Evolutionary conservation across 176 grass and related monocot species (phyloP).

Genomic region (Panicum miliaceum): DNA sequence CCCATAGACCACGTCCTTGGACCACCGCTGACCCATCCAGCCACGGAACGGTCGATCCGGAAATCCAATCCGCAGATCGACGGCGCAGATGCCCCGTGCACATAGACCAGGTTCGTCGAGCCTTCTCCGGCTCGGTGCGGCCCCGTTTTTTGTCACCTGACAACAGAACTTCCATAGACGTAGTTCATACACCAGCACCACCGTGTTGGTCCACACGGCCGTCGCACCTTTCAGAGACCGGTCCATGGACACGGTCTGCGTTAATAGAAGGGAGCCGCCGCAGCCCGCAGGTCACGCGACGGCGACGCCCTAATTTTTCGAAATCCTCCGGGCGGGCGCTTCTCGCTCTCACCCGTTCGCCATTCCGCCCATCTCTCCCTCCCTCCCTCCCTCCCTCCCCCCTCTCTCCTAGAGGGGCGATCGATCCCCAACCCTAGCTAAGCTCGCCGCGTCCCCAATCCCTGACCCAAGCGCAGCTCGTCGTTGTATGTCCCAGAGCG

Average conservation of each 20-base stretch:
- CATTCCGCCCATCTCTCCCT: not conserved
- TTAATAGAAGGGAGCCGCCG: not conserved
- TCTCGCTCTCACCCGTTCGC: conserved; percentile 37
- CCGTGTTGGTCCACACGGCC: not conserved
- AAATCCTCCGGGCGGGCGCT: conserved; percentile 54
- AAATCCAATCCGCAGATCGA: not conserved
- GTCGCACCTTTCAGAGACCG: not conserved
- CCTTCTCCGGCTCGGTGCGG: not conserved
- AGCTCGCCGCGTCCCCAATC: not conserved
- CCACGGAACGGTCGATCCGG: not conserved
- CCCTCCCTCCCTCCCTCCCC: too few relatives aligned
- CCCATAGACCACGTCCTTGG: not conserved
- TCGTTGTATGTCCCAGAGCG: not conserved
- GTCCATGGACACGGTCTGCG: not conserved
- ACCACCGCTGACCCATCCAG: not conserved
- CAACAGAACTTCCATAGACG: not conserved
- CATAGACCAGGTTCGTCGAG: not conserved
- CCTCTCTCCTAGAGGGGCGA: conserved; percentile 12
- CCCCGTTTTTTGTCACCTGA: not conserved
- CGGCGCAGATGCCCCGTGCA: not conserved
- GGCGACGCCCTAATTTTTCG: conserved; percentile 55
- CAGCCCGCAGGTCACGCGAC: conserved; percentile 22
- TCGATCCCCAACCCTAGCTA: conserved; percentile 38
- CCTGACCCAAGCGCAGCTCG: not conserved
- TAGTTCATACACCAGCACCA: not conserved